Conservation (phyloP, 208 protist genomes). For the Crithidia bombi region DNA sequence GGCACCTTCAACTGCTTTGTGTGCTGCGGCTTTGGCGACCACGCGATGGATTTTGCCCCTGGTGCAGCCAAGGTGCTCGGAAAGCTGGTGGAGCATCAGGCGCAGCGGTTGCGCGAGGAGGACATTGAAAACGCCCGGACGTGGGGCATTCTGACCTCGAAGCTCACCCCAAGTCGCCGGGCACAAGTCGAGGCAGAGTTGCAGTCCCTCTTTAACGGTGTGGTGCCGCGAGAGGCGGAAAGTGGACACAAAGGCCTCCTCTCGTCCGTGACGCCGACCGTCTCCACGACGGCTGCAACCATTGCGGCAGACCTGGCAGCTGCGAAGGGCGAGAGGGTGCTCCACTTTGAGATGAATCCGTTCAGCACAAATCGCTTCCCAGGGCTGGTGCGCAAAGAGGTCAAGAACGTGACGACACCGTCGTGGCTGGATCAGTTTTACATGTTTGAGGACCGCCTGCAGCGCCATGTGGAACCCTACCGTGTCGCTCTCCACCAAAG, state of each 20-base stretch:
- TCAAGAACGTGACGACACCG: constrained; percentile 30
- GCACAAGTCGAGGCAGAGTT: constrained; percentile 48
- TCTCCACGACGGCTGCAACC: neutral
- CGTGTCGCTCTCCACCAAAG: constrained; percentile 29
- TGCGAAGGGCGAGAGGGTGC: constrained; percentile 6
- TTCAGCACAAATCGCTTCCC: constrained; percentile 65
- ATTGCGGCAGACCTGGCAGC: neutral
- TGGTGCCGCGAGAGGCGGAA: constrained; percentile 18
- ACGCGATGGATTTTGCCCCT: constrained; percentile 77
- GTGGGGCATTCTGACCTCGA: constrained; percentile 28
- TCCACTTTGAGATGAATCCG: constrained; percentile 57
- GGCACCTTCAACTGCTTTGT: constrained; percentile 85
- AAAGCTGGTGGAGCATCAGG: constrained; percentile 76
- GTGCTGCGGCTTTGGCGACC: constrained; percentile 87
- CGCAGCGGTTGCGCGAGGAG: constrained; percentile 51
- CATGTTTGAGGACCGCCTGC: constrained; percentile 31
- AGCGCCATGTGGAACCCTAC: constrained; percentile 9
- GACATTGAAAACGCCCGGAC: constrained; percentile 41
- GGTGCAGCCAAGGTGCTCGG: constrained; percentile 74
- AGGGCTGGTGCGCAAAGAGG: constrained; percentile 49
- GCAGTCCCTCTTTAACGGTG: constrained; percentile 68
- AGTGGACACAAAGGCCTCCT: neutral
- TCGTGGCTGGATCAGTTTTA: constrained; percentile 43
- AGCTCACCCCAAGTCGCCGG: constrained; percentile 46
- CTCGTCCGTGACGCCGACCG: neutral